A percentile compares a stretch with the other conserved stretches of the same genome.
These are phyloP conservation scores for Blastocystis sp. DNA, from an alignment of 352 stramenopile species.

Conservation along the genomic window DNA sequence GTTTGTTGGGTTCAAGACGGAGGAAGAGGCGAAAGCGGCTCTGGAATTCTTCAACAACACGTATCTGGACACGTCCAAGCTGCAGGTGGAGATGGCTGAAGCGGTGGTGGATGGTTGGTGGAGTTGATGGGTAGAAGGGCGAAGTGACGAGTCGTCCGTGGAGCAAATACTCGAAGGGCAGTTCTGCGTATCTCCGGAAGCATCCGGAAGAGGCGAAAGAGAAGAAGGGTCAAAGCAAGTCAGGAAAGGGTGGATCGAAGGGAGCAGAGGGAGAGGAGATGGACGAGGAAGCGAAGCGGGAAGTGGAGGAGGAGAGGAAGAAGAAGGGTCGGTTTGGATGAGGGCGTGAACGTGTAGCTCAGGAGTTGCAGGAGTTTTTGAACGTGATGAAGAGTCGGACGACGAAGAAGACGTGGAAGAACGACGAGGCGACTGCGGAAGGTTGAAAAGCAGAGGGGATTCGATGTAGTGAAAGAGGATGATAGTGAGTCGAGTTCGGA, in stretches of 20 bases:
- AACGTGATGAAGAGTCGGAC: constrained; percentile 76
- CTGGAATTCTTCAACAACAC: constrained; percentile 68
- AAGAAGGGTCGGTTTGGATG: constrained; percentile 60
- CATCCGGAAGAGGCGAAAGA: constrained; percentile 59
- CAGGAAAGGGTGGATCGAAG: too few relatives aligned
- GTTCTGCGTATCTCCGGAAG: constrained; percentile 64
- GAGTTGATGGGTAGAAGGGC: constrained; percentile 62
- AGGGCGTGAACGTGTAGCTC: neutral
- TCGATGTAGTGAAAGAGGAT: neutral
- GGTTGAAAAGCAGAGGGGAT: neutral
- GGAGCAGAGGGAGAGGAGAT: constrained; percentile 45
- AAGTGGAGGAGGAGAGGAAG: constrained; percentile 60
- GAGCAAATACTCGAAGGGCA: constrained; percentile 76
- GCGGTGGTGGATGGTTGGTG: constrained; percentile 60
- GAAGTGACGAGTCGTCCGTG: constrained; percentile 68
- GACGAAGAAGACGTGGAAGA: constrained; percentile 78
- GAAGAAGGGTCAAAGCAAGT: constrained; percentile 50
- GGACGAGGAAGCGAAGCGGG: constrained; percentile 56
- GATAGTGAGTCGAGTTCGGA: neutral
- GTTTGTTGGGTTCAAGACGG: constrained; percentile 69
- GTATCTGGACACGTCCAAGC: constrained; percentile 77
- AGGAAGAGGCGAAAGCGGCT: constrained; percentile 61
- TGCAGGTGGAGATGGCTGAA: constrained; percentile 73
- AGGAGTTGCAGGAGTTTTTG: constrained; percentile 74
- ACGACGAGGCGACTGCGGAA: constrained; percentile 65